phyloP scores from a whole-genome alignment of 2,329 filamentous ascomycete genomes.

The Sporothrix luriei region DNA sequence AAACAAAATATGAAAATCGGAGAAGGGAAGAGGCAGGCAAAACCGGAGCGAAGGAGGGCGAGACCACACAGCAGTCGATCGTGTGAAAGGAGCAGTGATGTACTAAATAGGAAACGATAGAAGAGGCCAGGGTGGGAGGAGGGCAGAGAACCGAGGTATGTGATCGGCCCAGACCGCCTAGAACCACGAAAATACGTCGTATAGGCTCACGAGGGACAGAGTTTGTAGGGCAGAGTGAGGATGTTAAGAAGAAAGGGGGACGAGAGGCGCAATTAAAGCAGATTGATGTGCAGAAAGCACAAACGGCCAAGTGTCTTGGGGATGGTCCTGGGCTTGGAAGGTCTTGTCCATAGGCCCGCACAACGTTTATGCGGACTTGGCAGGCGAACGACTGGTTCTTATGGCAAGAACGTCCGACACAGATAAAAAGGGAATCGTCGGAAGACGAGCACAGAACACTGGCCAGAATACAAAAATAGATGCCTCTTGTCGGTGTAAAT shows the following conservation, averaged over 20 bases:
- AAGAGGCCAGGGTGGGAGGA: not conserved
- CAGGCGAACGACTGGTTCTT: conserved; percentile 22
- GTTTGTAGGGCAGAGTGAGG: conserved; percentile 7
- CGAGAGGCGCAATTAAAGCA: conserved; percentile 20
- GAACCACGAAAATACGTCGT: conserved; percentile 8
- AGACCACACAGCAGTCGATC: conserved; percentile 14
- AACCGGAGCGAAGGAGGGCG: not conserved
- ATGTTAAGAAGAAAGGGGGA: not conserved
- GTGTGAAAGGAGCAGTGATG: not conserved
- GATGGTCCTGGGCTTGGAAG: conserved; percentile 12
- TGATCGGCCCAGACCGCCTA: conserved; percentile 23
- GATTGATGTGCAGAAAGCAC: conserved; percentile 22
- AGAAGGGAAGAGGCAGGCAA: not conserved
- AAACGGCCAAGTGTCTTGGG: conserved; percentile 32
- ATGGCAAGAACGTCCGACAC: conserved; percentile 5
- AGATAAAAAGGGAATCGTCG: not conserved
- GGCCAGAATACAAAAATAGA: not conserved
- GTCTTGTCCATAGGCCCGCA: conserved; percentile 26
- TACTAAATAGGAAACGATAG: conserved; percentile 21
- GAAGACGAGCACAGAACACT: not conserved
- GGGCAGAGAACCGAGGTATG: conserved; percentile 22
- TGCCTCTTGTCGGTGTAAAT: not conserved
- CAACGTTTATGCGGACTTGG: conserved; percentile 29
- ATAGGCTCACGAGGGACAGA: not conserved
- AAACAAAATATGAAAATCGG: conserved; percentile 7